phyloP scores from a whole-genome alignment of 2,329 filamentous ascomycete genomes.

The Waltergamsia citrina region DNA sequence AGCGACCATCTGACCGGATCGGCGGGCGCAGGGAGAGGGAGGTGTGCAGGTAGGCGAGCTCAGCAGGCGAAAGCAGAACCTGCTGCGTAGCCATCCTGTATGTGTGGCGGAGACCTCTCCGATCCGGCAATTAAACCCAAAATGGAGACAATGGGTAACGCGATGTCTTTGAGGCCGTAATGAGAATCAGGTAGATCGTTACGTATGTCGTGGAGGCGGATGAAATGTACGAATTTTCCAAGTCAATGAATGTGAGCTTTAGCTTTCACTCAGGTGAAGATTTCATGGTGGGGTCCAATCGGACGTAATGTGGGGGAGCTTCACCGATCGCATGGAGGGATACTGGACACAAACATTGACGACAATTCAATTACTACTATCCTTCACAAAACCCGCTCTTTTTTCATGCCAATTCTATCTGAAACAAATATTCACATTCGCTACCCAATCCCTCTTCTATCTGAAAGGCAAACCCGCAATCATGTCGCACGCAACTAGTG shows the following conservation, averaged over 20 bases:
- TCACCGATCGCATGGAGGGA: too few species aligned
- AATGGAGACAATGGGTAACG: neutral
- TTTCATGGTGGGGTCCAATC: slow-evolving; percentile 1
- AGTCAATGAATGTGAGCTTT: slow-evolving; percentile 8
- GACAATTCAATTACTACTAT: too few species aligned
- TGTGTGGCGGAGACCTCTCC: too few species aligned
- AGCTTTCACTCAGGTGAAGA: slow-evolving; percentile 17
- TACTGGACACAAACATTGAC: too few species aligned
- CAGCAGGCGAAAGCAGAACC: slow-evolving; percentile 81
- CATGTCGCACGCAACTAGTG: too few species aligned
- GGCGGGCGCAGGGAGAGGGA: slow-evolving; percentile 75
- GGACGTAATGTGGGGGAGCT: slow-evolving; percentile 9
- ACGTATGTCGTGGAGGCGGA: neutral
- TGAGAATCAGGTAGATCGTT: neutral
- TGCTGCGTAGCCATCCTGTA: slow-evolving; percentile 64
- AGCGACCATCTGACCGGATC: slow-evolving; percentile 80
- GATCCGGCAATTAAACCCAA: neutral
- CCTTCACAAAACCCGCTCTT: too few species aligned
- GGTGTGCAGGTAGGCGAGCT: slow-evolving; percentile 89
- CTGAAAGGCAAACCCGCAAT: too few species aligned
- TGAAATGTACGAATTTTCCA: slow-evolving; percentile 3
- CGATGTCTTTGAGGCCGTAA: neutral
- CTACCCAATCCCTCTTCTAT: too few species aligned
- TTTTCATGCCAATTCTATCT: too few species aligned
- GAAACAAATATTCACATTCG: too few species aligned